Evolutionary conservation across 169 alveolate genomes (phyloP).

Genomic region (Plasmodium gallinaceum): DNA sequence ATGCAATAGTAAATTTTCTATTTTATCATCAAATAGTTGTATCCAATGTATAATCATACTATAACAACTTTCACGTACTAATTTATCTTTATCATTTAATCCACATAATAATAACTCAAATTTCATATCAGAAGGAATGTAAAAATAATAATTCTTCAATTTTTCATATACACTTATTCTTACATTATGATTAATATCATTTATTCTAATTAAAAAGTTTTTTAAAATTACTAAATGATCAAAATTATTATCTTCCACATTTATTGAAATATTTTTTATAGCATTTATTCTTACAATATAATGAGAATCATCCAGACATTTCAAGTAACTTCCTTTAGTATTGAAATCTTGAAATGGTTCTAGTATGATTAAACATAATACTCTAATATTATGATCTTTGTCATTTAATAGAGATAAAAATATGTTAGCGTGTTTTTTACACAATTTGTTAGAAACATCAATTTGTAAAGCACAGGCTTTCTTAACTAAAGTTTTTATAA

Average conservation of each 20-base stretch:
- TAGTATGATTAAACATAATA: constrained; percentile 64
- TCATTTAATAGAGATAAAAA: constrained; percentile 79
- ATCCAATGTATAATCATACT: constrained; percentile 60
- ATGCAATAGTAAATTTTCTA: constrained; percentile 42
- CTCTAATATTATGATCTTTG: constrained; percentile 68
- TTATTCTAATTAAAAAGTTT: constrained; percentile 41
- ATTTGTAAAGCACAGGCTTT: constrained; percentile 80
- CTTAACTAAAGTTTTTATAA: constrained; percentile 67
- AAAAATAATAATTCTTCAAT: constrained; percentile 46
- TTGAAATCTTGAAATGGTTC: constrained; percentile 77
- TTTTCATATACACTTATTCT: constrained; percentile 70
- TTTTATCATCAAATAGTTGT: constrained; percentile 44
- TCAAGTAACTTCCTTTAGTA: constrained; percentile 41
- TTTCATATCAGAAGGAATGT: constrained; percentile 68
- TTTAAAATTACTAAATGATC: constrained; percentile 49
- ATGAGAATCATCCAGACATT: constrained; percentile 66
- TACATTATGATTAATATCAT: constrained; percentile 60
- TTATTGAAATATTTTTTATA: constrained; percentile 45
- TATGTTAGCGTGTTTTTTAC: constrained; percentile 79
- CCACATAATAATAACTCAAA: constrained; percentile 71
- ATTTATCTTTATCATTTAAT: constrained; percentile 62
- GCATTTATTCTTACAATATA: constrained; percentile 69
- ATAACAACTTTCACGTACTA: constrained; percentile 66
- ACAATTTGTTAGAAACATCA: constrained; percentile 78
- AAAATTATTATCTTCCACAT: constrained; percentile 37